Conservation (phyloP, 305 asterid genomes). For the Caryopteris hybrid region DNA sequence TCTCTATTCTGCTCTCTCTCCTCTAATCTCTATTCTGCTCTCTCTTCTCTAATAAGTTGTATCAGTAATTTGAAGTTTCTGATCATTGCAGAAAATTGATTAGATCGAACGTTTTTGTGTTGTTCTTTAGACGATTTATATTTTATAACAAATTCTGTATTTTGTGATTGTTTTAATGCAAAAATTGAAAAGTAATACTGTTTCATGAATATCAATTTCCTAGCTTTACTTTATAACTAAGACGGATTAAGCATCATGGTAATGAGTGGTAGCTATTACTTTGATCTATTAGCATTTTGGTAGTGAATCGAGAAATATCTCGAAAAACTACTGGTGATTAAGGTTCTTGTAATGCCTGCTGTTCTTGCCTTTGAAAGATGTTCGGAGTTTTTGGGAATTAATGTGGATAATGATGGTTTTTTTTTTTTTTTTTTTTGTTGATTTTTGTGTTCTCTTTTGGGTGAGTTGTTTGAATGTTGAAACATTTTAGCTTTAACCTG, state of each 20-base stretch:
- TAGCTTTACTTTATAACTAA: neutral
- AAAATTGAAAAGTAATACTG: neutral
- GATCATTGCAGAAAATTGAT: neutral
- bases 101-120: neutral
- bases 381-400: neutral
- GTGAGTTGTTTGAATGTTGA: no score
- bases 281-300: slow-evolving; percentile 4
- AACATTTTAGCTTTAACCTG: neutral
- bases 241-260: neutral
- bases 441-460: neutral
- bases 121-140: neutral
- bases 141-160: neutral
- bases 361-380: neutral
- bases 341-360: neutral
- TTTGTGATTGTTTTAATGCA: neutral
- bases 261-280: neutral
- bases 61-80: neutral
- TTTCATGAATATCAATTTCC: neutral
- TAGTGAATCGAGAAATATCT: neutral
- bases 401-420: no score
- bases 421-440: no score
- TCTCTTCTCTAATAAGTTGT: no score
- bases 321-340: neutral
- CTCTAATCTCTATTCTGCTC: no score
- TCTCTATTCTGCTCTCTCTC: no score